A percentile compares a stretch with the other conserved stretches of the same genome.
Conservation (phyloP, 139 green algal genomes). For the Auxenochlorella pyrenoidosa region DNA sequence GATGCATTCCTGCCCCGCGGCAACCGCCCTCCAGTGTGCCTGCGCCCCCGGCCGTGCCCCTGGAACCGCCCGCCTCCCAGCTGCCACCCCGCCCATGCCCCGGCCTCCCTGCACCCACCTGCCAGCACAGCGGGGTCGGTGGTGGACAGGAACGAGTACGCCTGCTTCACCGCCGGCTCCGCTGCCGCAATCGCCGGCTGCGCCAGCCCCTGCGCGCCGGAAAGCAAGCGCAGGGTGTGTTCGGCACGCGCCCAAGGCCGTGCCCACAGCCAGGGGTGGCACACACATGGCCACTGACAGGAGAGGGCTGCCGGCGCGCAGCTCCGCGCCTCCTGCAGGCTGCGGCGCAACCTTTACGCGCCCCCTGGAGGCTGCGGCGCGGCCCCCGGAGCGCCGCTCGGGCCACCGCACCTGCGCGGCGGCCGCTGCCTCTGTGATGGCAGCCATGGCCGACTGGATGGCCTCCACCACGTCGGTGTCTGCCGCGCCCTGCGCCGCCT, state of each 20-base stretch:
- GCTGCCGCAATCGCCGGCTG: background rate
- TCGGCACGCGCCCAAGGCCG: too few species aligned
- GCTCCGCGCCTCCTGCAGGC: background rate
- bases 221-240: background rate
- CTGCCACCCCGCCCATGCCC: background rate
- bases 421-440: background rate
- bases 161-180: constrained; percentile 37
- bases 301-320: background rate
- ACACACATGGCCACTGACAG: background rate
- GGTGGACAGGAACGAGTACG: constrained; percentile 54
- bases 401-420: background rate
- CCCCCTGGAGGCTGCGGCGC: background rate
- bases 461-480: background rate
- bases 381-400: too few species aligned
- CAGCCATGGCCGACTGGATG: background rate
- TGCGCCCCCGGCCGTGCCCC: background rate
- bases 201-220: background rate
- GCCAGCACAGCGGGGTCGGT: constrained; percentile 67
- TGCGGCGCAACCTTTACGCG: background rate
- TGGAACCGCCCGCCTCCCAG: too few species aligned
- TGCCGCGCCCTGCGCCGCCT: background rate
- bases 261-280: too few species aligned
- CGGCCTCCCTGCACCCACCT: constrained; percentile 43
- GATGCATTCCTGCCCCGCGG: too few species aligned
- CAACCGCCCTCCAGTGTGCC: too few species aligned